phyloP scores from a whole-genome alignment of 1,284 basidiomycete genomes.

The Austroboletus niveus region DNA sequence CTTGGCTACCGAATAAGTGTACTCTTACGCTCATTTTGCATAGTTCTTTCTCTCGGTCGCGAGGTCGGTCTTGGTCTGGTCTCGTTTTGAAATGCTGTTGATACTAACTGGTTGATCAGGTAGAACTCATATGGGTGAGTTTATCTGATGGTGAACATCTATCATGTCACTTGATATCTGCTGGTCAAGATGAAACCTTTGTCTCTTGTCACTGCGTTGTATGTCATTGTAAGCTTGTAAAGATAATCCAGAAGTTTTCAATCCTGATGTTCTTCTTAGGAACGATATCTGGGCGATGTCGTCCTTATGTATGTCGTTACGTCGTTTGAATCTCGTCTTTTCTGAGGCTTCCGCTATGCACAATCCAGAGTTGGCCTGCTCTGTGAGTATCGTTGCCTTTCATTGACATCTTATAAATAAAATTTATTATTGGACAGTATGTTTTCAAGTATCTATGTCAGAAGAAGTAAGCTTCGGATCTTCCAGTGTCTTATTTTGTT shows the following conservation, averaged over 20 bases:
- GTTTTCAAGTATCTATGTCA: constrained; percentile 19
- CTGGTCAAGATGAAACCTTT: constrained; percentile 22
- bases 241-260: background rate
- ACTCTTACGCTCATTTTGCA: constrained; percentile 1
- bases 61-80: constrained; percentile 19
- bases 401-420: background rate
- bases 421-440: constrained; percentile 15
- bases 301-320: constrained; percentile 27
- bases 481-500: background rate
- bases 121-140: constrained; percentile 34
- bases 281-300: constrained; percentile 31
- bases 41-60: constrained; percentile 26
- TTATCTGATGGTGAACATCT: background rate
- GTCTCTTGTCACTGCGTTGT: constrained; percentile 27
- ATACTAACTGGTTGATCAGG: constrained; percentile 11
- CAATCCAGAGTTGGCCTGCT: constrained; percentile 18
- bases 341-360: constrained; percentile 3
- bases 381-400: constrained; percentile 13
- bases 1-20: background rate
- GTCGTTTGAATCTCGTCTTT: background rate
- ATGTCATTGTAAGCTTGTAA: constrained; percentile 21
- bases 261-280: constrained; percentile 16
- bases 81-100: background rate
- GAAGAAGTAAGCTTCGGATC: constrained; percentile 15
- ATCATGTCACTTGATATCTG: background rate